Conservation (phyloP, 495 filamentous ascomycete species). For the Rhypophila decipiens region DNA sequence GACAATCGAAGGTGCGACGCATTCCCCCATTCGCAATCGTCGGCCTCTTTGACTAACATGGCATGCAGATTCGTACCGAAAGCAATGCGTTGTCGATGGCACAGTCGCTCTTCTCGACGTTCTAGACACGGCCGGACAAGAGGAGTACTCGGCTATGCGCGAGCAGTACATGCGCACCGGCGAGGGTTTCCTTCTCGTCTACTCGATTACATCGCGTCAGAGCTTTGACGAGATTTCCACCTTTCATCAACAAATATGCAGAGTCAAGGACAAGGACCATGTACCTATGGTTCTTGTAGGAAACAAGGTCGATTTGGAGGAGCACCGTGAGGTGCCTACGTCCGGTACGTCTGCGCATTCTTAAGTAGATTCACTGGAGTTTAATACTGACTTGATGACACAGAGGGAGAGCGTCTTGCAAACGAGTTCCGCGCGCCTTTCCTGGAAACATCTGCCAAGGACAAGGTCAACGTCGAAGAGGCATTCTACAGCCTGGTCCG, state of each 20-base stretch:
- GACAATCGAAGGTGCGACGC: slow-evolving; percentile 85
- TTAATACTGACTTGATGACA: slow-evolving; percentile 20
- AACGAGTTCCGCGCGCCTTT: slow-evolving; percentile 89
- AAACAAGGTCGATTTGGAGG: slow-evolving; percentile 97
- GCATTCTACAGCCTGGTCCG: slow-evolving; percentile 97
- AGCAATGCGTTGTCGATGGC: slow-evolving; percentile 98
- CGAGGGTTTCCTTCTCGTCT: slow-evolving; percentile 95
- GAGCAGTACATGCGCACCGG: slow-evolving; percentile 99
- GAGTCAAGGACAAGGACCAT: slow-evolving; percentile 98
- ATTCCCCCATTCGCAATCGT: background rate
- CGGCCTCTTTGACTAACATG: slow-evolving; percentile 6
- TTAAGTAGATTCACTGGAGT: background rate
- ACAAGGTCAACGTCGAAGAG: slow-evolving; percentile 94
- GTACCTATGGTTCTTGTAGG: slow-evolving; percentile 99
- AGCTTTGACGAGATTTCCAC: slow-evolving; percentile 97
- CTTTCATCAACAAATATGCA: slow-evolving; percentile 96
- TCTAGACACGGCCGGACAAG: slow-evolving; percentile 94
- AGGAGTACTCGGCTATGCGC: slow-evolving; percentile 98
- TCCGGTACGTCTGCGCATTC: slow-evolving; percentile 67
- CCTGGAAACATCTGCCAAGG: slow-evolving; percentile 98
- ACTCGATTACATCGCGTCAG: slow-evolving; percentile 95
- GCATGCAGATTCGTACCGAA: slow-evolving; percentile 88
- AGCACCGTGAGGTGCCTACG: slow-evolving; percentile 80
- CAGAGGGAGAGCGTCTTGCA: slow-evolving; percentile 88
- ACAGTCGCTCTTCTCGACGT: slow-evolving; percentile 96